A percentile compares a stretch with the other conserved stretches of the same genome.
Conservation (phyloP, 768 basidiomycete species). For the Trametes cinnabarina region DNA sequence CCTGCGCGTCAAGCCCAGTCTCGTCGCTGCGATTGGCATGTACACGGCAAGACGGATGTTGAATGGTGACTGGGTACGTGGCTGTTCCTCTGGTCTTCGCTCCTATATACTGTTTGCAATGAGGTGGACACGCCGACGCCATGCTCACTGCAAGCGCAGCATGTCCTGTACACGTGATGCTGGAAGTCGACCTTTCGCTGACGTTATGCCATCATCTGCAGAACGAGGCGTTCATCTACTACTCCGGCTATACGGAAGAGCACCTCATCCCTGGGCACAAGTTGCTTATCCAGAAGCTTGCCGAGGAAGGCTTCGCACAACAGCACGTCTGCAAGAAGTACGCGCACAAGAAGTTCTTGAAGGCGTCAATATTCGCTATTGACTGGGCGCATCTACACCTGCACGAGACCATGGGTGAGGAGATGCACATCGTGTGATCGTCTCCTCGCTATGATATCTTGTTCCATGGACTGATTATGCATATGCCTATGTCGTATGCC, state of each 20-base stretch:
- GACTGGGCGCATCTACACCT: conserved; percentile 64
- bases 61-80: conserved; percentile 92
- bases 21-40: conserved; percentile 96
- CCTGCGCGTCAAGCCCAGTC: conserved; percentile 87
- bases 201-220: conserved; percentile 34
- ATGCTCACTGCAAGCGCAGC: conserved; percentile 12
- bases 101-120: conserved; percentile 16
- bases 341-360: conserved; percentile 95
- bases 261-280: conserved; percentile 81
- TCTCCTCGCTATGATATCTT: neutral
- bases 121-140: conserved; percentile 14
- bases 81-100: conserved; percentile 15
- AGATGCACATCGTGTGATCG: conserved; percentile 46
- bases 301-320: conserved; percentile 73
- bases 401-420: conserved; percentile 36
- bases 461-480: conserved; percentile 10
- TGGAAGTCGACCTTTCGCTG: conserved; percentile 29
- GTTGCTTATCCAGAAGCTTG: conserved; percentile 79
- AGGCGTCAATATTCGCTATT: conserved; percentile 77
- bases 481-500: conserved; percentile 19
- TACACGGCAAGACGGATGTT: conserved; percentile 94
- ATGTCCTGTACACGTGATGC: conserved; percentile 21
- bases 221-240: conserved; percentile 89
- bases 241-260: conserved; percentile 88
- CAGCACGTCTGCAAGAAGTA: conserved; percentile 96